These are phyloP conservation scores for barrel medic (Medicago truncatula) DNA, from an alignment of 306 rosid species.

Conservation along the genomic window MtrunA17r5.0-ANR NC_053046.1:4765501-4766000, in stretches of 20 bases:
- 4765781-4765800: conserved; percentile 43
- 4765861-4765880: conserved; percentile 70
- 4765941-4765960: conserved; percentile 84
- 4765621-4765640: background rate
- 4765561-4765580: no score
- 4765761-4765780: conserved; percentile 35
- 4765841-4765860: conserved; percentile 34
- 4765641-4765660: background rate
- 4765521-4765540: background rate
- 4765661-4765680: background rate
- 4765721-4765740: conserved; percentile 25
- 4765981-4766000: conserved; percentile 72
- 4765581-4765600: background rate
- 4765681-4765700: conserved; percentile 36
- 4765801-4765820: conserved; percentile 31
- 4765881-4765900: conserved; percentile 87
- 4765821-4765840: conserved; percentile 44
- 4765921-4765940: conserved; percentile 69
- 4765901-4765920: conserved; percentile 77
- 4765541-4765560: no score
- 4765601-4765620: background rate
- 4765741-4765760: conserved; percentile 19
- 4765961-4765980: conserved; percentile 96
- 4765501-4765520: background rate
- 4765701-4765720: conserved; percentile 34